phyloP scores from a whole-genome alignment of 1,139 yeast species.

The Geotrichum restrictum region DNA sequence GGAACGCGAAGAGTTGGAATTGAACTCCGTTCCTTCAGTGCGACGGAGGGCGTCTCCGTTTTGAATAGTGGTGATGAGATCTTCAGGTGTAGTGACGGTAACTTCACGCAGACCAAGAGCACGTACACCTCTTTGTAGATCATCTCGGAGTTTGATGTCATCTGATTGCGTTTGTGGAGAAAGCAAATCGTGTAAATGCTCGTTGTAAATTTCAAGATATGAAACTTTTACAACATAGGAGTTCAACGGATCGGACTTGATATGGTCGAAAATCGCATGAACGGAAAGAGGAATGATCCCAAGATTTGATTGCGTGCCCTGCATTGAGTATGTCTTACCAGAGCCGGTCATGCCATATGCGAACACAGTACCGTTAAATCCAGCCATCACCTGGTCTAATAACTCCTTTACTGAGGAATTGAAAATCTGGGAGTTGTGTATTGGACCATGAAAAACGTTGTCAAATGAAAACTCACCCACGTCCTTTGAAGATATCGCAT shows the following conservation, averaged over 20 bases:
- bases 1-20: conserved; percentile 77
- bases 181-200: conserved; percentile 71
- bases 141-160: conserved; percentile 74
- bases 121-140: conserved; percentile 63
- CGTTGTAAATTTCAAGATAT: conserved; percentile 87
- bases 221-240: conserved; percentile 54
- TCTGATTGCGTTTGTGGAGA: conserved; percentile 27
- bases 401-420: conserved; percentile 56
- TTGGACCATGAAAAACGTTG: conserved; percentile 55
- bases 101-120: conserved; percentile 71
- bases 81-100: conserved; percentile 52
- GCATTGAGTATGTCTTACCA: conserved; percentile 90
- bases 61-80: conserved; percentile 56
- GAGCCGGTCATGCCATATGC: conserved; percentile 97
- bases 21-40: conserved; percentile 86
- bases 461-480: conserved; percentile 65
- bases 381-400: conserved; percentile 65
- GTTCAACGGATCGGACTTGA: conserved; percentile 32
- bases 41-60: conserved; percentile 70
- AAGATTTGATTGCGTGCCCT: conserved; percentile 61
- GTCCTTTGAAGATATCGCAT: conserved; percentile 31
- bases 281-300: conserved; percentile 79
- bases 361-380: conserved; percentile 83
- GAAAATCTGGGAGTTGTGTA: conserved; percentile 60
- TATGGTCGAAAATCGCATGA: conserved; percentile 55